Conservation (phyloP, 805 yeast genomes). For the Barnettozyma populi region DNA sequence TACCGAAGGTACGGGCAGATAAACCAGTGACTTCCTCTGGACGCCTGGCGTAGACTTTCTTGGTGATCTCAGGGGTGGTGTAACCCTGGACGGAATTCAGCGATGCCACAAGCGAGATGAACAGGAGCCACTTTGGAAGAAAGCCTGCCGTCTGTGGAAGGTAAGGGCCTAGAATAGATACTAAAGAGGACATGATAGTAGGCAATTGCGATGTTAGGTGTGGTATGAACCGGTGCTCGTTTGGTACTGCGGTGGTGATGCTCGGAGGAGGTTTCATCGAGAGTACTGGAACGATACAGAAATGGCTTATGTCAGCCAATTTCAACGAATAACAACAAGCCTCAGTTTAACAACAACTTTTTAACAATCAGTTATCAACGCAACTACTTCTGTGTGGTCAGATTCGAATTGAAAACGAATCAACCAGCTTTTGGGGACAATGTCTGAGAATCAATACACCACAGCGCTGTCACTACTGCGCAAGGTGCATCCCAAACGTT, state of each 20-base stretch:
- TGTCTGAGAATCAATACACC: slow-evolving; percentile 47
- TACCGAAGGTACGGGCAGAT: slow-evolving; percentile 96
- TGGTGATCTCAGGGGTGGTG: slow-evolving; percentile 67
- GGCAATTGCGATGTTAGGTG: no score
- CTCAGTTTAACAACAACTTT: no score
- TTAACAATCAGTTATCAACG: no score
- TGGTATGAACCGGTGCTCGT: no score
- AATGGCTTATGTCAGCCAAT: no score
- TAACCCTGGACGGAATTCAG: slow-evolving; percentile 90
- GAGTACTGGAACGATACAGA: no score
- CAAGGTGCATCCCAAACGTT: slow-evolving; percentile 64
- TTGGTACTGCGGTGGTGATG: no score
- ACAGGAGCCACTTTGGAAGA: slow-evolving; percentile 72
- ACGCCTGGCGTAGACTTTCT: slow-evolving; percentile 66
- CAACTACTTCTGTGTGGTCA: no score
- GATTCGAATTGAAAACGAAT: no score
- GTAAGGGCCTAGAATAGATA: slow-evolving; percentile 30
- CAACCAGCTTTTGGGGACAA: background rate
- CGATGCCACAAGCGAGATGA: slow-evolving; percentile 83
- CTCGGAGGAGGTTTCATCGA: no score
- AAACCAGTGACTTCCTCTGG: slow-evolving; percentile 59
- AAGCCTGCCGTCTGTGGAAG: slow-evolving; percentile 46
- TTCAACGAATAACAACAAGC: no score
- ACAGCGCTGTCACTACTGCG: slow-evolving; percentile 76
- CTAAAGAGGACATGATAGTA: slow-evolving; percentile 25